phyloP scores from a whole-genome alignment of 768 basidiomycete species.

The Coprinellus micaceus region DNA sequence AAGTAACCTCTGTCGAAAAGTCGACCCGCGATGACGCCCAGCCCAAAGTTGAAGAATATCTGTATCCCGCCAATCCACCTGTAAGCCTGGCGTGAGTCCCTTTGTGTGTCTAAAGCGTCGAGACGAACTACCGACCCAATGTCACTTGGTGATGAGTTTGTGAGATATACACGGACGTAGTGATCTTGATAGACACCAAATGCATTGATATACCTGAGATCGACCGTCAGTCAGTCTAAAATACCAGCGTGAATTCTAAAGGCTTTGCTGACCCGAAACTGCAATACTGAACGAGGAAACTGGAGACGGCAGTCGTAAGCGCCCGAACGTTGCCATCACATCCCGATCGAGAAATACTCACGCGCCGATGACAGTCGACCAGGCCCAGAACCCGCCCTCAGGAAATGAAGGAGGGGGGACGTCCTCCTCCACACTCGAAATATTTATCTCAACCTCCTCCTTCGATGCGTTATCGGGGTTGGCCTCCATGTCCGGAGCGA shows the following conservation, averaged over 20 bases:
- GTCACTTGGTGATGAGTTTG: constrained; percentile 18
- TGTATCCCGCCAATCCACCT: constrained; percentile 54
- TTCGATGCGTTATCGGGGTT: constrained; percentile 1
- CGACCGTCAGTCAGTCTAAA: neutral
- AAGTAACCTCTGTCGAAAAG: constrained; percentile 53
- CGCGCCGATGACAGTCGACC: constrained; percentile 35
- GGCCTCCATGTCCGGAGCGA: neutral
- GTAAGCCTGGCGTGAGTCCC: neutral
- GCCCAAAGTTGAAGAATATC: constrained; percentile 44
- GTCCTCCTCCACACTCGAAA: neutral
- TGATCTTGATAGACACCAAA: constrained; percentile 32
- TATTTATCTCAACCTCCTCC: neutral
- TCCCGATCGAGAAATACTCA: constrained; percentile 17
- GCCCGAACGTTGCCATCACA: neutral
- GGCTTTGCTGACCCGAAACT: constrained; percentile 33
- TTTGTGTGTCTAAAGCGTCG: neutral
- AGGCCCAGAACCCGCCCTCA: constrained; percentile 13
- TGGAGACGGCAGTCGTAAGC: constrained; percentile 6
- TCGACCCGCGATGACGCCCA: constrained; percentile 43
- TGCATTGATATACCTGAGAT: constrained; percentile 24
- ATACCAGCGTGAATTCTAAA: neutral
- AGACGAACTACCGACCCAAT: too few relatives aligned
- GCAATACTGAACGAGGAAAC: constrained; percentile 36
- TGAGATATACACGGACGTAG: constrained; percentile 27
- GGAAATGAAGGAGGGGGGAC: constrained; percentile 4